Base-by-base conservation (phyloP, 2,329 filamentous ascomycete species). In the Hymenoscyphus infarciens region DNA sequence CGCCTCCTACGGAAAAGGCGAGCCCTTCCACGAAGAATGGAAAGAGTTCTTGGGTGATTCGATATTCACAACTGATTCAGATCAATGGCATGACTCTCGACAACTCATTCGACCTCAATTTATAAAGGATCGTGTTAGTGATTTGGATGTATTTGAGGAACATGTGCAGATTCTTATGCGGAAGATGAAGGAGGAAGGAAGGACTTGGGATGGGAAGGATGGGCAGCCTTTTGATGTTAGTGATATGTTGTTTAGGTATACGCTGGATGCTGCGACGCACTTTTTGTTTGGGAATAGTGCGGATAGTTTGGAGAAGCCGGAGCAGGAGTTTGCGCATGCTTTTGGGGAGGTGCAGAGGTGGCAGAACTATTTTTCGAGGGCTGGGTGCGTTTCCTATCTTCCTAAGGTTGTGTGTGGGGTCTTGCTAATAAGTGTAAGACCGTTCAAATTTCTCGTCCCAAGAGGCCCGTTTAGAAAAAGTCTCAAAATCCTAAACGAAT, bases 51-150 rank as follows among this genome's bases (percentile, higher is more conserved):
- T 96, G 22, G 90, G 89, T 27, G 83, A 91, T 70, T 85, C 85
- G 76, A 91, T 91, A 79, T 92, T 91, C 75, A 87, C 87, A 7
- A 96, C 91, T 0, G 93, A 97, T 73, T 88, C 89, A 13, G 80
- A 86, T 29, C 77, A 82, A 59, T 97, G 93, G 93, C 90, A 94
- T 68, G 82, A 83, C 61, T 92, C 88, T 59, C 83, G 93, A n/a
- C 87, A 91, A 67, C 80, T 97, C 64, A 87, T 97, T 66, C 83
- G 92, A 1, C 92, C 93, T 0, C 91, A 96, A 72, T 97, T 97
- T 75, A 87, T 92, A 71, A 89, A 89, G 70, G 90, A 96, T 71
- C 89, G 92, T 22, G 85, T 97, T 39, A 89, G 88, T 66, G 91
- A 97, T 74, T 78, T 97, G 64, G 82, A 91, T 59, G 87, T 88